A percentile compares a stretch with the other conserved stretches of the same genome.
These are phyloP conservation scores for Proliferodiscus dingleyae DNA, from an alignment of 2,329 filamentous ascomycete genomes.

Conservation along the genomic window DNA sequence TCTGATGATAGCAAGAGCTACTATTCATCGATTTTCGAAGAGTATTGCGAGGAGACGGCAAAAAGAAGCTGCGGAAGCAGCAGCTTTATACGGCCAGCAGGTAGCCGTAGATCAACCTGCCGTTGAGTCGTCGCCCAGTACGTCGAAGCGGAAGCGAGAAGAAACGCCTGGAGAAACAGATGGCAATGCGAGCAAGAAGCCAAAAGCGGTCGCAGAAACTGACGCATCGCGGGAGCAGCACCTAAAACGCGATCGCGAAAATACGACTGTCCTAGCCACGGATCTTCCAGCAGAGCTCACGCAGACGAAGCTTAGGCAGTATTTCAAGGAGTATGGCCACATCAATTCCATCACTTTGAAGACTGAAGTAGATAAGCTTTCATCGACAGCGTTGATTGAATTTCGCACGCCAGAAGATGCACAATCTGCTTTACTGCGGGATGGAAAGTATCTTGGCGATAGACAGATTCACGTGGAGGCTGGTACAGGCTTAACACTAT, in stretches of 20 bases:
- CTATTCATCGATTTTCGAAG: constrained; percentile 64
- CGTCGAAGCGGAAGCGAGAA: constrained; percentile 71
- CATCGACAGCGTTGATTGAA: constrained; percentile 73
- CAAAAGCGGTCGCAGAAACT: constrained; percentile 42
- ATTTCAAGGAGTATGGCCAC: constrained; percentile 85
- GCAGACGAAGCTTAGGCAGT: constrained; percentile 73
- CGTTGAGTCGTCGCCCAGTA: constrained; percentile 20
- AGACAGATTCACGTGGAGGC: constrained; percentile 68
- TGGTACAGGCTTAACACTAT: constrained; percentile 76
- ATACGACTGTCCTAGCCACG: constrained; percentile 77
- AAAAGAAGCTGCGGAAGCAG: constrained; percentile 58
- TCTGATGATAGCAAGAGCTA: constrained; percentile 68
- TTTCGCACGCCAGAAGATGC: constrained; percentile 79
- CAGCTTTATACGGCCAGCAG: constrained; percentile 44
- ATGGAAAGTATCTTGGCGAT: constrained; percentile 74
- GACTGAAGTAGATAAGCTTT: constrained; percentile 53
- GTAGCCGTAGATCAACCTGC: constrained; percentile 28
- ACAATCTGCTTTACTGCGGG: constrained; percentile 71
- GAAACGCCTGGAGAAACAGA: constrained; percentile 44
- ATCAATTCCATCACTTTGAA: constrained; percentile 73
- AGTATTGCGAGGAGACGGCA: constrained; percentile 59
- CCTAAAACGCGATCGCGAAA: constrained; percentile 80
- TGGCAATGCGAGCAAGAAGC: constrained; percentile 61
- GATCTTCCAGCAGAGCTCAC: constrained; percentile 68
- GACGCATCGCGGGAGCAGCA: constrained; percentile 33